Evolutionary conservation across 139 green algal genomes (phyloP), one percentile per base, ranked within the genome.

Genomic region (Micractinium conductrix): DNA sequence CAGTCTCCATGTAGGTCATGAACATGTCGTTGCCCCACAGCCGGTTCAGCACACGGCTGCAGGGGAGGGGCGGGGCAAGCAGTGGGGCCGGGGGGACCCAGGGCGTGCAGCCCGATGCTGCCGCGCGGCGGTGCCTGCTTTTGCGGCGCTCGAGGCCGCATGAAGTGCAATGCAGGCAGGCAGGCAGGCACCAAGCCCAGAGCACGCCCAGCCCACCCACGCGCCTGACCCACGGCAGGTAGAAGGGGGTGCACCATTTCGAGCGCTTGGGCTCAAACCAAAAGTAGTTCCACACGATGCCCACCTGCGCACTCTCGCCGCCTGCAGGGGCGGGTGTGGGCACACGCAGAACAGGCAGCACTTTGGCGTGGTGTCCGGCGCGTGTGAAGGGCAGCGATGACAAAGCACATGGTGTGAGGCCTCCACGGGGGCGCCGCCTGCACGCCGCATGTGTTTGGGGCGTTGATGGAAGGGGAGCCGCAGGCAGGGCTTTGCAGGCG

Each of bases 201-300:
- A 58, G 12, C 48, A 16, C 53, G 19, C 53, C 53, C 53, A 21
- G 53, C 2, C 1, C 70, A 0, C 7, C 69, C 40, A 8, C n/a
- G n/a, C 70, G 28, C 70, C 70, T 44, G 26, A 93, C 35, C 37
- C 78, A 91, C n/a, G 12, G 30, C 22, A 74, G 74, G 44, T 88
- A 89, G 40, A 38, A 43, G 24, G 79, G 83, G 8, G 82, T 87
- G 50, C 50, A 80, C 12, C 72, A 74, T 2, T 28, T 14, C 67
- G 17, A 50, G 35, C 48, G 37, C 85, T 86, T 83, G 50, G 90
- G 74, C 74, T 90, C 91, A 50, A 92, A 94, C 48, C 42, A 75
- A 68, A 94, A 92, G 73, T 79, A 87, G 67, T 94, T 94, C 87
- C 92, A 91, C 71, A 94, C 91, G 21, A 94, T 74, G n/a, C 91